phyloP scores from a whole-genome alignment of 148 eudicot genomes.

The Vaccinium vitisidaea region DNA sequence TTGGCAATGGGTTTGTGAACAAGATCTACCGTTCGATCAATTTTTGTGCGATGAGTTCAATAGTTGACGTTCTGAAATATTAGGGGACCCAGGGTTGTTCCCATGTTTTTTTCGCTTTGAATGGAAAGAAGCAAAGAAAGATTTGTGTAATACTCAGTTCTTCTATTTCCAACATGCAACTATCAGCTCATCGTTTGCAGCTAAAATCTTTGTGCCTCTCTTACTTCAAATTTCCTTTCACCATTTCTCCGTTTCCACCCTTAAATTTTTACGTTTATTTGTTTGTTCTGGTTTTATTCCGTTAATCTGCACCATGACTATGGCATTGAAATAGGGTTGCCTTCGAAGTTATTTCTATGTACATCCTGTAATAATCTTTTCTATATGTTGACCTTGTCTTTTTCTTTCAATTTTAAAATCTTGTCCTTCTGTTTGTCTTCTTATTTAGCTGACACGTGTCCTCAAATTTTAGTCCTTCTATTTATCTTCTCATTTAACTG shows the following conservation, averaged over 20 bases:
- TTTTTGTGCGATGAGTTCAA: not conserved
- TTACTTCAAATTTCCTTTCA: not conserved
- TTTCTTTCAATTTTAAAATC: not conserved
- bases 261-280: too few species aligned
- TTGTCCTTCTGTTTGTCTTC: not conserved
- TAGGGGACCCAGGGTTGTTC: not conserved
- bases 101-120: not conserved
- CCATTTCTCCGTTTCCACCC: not conserved
- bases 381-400: not conserved
- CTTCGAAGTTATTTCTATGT: not conserved
- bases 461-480: not conserved
- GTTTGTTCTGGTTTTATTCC: not conserved
- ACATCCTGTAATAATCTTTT: not conserved
- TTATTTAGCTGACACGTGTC: not conserved
- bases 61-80: not conserved
- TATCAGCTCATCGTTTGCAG: not conserved
- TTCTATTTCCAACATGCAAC: not conserved
- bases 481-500: slow-evolving; percentile 16
- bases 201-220: not conserved
- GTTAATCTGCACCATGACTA: slow-evolving; percentile 7
- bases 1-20: not conserved
- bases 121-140: not conserved
- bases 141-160: not conserved
- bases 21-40: not conserved
- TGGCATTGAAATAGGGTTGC: not conserved